Evolutionary conservation across 2,329 filamentous ascomycete genomes (phyloP).

Genomic region (Ophiognomonia clavigignenti-juglandacearum): DNA sequence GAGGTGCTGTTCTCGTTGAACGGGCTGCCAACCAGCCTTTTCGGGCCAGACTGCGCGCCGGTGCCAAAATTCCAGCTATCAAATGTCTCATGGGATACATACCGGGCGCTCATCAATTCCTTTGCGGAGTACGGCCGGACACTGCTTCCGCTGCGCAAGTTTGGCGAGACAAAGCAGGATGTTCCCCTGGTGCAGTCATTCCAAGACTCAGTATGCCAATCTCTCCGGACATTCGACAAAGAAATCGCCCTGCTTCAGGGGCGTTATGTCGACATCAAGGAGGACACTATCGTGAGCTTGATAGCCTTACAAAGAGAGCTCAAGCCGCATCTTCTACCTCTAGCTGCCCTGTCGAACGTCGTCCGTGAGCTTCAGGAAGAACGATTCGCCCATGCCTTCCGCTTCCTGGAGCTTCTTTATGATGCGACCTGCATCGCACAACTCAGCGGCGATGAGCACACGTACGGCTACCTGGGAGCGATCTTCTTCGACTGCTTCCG

Average conservation of each 20-base stretch:
- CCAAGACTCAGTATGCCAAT: conserved; percentile 54
- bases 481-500: conserved; percentile 79
- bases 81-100: conserved; percentile 45
- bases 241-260: conserved; percentile 56
- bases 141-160: conserved; percentile 40
- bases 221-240: conserved; percentile 54
- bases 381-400: conserved; percentile 52
- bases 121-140: conserved; percentile 44
- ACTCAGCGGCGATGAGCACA: conserved; percentile 55
- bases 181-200: conserved; percentile 67
- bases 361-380: conserved; percentile 51
- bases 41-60: conserved; percentile 39
- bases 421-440: conserved; percentile 66
- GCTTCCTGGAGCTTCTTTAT: conserved; percentile 75
- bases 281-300: conserved; percentile 61
- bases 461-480: conserved; percentile 59
- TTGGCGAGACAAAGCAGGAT: conserved; percentile 37
- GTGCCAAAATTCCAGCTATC: conserved; percentile 39
- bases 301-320: conserved; percentile 57
- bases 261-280: conserved; percentile 48
- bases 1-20: conserved; percentile 83
- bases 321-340: conserved; percentile 43
- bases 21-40: conserved; percentile 71
- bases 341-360: conserved; percentile 57
- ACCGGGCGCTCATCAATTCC: conserved; percentile 41